phyloP scores from a whole-genome alignment of 257 asterid species.

The Nicotiana tomentosiformis region DNA sequence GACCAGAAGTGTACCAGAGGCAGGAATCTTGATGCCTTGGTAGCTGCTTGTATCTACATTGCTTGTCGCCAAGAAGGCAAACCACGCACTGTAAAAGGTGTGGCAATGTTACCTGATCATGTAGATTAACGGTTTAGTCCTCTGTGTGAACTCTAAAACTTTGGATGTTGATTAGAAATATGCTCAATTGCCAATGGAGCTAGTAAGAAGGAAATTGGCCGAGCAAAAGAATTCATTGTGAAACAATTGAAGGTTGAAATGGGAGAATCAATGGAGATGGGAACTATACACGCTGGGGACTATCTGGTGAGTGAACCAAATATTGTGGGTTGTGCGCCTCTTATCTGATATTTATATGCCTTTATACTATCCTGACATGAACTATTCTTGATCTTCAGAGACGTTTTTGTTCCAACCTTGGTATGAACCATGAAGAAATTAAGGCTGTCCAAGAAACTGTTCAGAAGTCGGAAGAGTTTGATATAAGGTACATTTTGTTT shows the following conservation, averaged over 20 bases:
- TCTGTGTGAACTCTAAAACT: conserved; percentile 37
- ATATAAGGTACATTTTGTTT: conserved; percentile 47
- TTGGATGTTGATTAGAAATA: conserved; percentile 61
- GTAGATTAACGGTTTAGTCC: conserved; percentile 18
- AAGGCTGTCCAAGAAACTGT: conserved; percentile 93
- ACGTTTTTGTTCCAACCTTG: conserved; percentile 92
- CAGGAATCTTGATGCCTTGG: conserved; percentile 79
- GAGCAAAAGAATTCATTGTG: conserved; percentile 86
- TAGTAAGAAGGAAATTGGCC: conserved; percentile 84
- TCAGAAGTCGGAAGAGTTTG: conserved; percentile 76
- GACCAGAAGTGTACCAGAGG: conserved; percentile 94
- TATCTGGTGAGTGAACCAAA: conserved; percentile 55
- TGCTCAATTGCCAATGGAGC: conserved; percentile 90
- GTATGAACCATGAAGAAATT: conserved; percentile 72
- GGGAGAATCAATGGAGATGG: conserved; percentile 91
- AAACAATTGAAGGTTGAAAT: conserved; percentile 89
- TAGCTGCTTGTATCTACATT: conserved; percentile 86
- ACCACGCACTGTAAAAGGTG: conserved; percentile 95
- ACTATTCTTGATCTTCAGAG: conserved; percentile 33
- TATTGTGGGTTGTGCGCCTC: background rate
- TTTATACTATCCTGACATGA: background rate
- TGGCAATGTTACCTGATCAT: conserved; percentile 22
- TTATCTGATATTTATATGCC: background rate
- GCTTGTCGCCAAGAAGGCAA: conserved; percentile 91
- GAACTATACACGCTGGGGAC: conserved; percentile 88